Evolutionary conservation across 768 basidiomycete species (phyloP), one percentile per base, ranked within the genome.

Genomic region (Lanmaoa rubissima): DNA sequence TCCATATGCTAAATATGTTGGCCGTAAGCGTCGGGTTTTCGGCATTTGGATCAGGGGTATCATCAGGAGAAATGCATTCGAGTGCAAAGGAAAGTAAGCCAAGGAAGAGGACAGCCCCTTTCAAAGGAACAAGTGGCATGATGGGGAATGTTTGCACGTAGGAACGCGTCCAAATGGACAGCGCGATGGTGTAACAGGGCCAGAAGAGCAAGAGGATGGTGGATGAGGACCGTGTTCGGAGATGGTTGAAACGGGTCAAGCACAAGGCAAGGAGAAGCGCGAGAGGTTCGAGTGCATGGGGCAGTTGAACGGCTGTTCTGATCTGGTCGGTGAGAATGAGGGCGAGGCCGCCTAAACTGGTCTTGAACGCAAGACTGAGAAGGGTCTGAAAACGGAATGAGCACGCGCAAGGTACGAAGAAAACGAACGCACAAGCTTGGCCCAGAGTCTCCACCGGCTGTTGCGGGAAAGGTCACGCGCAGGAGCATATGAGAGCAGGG

Each of bases 1-100:
- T 86, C 82, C 87, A 92, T 39, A 82, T 77, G 64, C 88, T 92
- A 68, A 85, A 95, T 21, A 93, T 74, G 67, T 92, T 94, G 17
- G 94, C 90, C 0, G 83, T 87, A 17, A 87, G 63, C 1, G 87
- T 73, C 0, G 94, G 94, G 65, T 76, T 89, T 65, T 93, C 90
- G 45, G 74, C 61, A 14, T 68, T 66, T 19, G 78, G 77, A 38
- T 73, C 71, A 5, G 66, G 73, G 55, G 79, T 72, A 35, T 69
- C 66, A 61, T 84, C 87, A 0, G 91, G 84, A 1, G 92, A 88
- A 16, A 86, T 58, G 55, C 81, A 84, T 68, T 96, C 94, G 21
- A 93, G 61, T 2, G 60, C 70, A 69, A 90, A 90, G 0, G 84
- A 76, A 1, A 82, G 51, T 5, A 83, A 56, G 4, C 83, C 85